Conservation (phyloP, 2,329 filamentous ascomycete species). For the Chrysoporthe cubensis region DNA sequence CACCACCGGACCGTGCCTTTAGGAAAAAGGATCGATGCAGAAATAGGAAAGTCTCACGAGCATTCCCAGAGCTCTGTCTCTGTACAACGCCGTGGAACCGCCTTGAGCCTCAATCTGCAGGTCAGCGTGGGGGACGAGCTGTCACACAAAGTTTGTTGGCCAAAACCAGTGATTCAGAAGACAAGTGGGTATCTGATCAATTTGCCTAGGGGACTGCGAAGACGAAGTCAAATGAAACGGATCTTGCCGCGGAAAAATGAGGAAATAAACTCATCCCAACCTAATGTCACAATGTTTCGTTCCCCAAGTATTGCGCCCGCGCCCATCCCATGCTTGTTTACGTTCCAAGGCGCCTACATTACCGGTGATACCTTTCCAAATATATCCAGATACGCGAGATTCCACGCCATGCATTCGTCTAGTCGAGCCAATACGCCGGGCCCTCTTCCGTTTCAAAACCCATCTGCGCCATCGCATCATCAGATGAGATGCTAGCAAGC, state of each 20-base stretch:
- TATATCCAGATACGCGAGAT: background rate
- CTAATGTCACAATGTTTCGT: conserved; percentile 7
- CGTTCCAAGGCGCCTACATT: background rate
- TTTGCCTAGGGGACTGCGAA: background rate
- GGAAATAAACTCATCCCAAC: conserved; percentile 1
- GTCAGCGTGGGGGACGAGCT: background rate
- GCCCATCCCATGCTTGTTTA: conserved; percentile 11
- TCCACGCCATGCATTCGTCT: background rate
- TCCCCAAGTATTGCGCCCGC: background rate
- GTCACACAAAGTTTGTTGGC: conserved; percentile 20
- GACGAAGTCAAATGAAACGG: background rate
- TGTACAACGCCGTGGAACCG: conserved; percentile 19
- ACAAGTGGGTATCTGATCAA: conserved; percentile 24
- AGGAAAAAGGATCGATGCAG: background rate
- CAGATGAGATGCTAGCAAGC: conserved; percentile 9
- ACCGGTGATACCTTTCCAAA: background rate
- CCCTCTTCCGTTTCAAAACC: conserved; percentile 20
- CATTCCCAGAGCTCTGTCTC: conserved; percentile 17
- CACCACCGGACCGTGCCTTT: background rate
- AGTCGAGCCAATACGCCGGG: conserved; percentile 22
- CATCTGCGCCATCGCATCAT: conserved; percentile 10
- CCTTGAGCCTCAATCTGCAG: conserved; percentile 23
- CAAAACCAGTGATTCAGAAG: conserved; percentile 8
- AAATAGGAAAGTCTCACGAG: conserved; percentile 9
- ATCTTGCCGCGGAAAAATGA: background rate